Percentiles rank a stretch among this genome's conserved stretches.
These are phyloP conservation scores for Cyclanthera cordifolia DNA, from an alignment of 306 rosid genomes.

Conservation along the genomic window DNA sequence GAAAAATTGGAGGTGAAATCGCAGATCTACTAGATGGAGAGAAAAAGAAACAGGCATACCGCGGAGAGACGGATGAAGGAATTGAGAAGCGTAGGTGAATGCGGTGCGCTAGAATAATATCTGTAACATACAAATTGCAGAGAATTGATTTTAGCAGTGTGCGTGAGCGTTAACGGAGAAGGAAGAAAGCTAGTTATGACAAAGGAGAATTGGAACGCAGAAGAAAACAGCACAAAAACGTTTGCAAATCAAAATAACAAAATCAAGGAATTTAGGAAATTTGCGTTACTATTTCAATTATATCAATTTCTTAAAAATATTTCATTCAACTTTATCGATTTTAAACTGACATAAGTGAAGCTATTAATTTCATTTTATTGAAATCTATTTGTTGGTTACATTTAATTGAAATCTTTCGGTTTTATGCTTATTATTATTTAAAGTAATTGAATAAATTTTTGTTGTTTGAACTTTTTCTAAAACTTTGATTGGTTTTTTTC, in stretches of 20 bases:
- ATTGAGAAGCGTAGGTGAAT: neutral
- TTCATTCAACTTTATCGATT: too few relatives aligned
- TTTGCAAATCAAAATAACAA: neutral
- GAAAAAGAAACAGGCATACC: constrained; percentile 5
- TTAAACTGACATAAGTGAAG: too few relatives aligned
- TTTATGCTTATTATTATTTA: too few relatives aligned
- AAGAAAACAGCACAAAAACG: neutral
- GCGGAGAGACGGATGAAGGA: neutral
- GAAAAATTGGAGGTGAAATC: neutral
- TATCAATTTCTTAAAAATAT: too few relatives aligned
- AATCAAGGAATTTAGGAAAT: too few relatives aligned
- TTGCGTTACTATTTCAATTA: too few relatives aligned
- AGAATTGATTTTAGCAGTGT: constrained; percentile 5
- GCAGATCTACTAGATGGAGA: constrained; percentile 1
- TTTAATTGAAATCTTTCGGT: too few relatives aligned
- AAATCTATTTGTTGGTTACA: too few relatives aligned
- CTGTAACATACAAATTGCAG: neutral
- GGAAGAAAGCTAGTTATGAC: neutral
- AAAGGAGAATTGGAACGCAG: neutral
- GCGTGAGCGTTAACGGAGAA: neutral
- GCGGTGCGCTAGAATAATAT: neutral
- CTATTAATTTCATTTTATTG: too few relatives aligned
- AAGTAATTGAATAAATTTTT: too few relatives aligned
- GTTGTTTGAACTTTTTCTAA: too few relatives aligned
- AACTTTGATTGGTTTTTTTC: too few relatives aligned